phyloP scores from a whole-genome alignment of 495 filamentous ascomycete species.

The Talaromyces ruber region DNA sequence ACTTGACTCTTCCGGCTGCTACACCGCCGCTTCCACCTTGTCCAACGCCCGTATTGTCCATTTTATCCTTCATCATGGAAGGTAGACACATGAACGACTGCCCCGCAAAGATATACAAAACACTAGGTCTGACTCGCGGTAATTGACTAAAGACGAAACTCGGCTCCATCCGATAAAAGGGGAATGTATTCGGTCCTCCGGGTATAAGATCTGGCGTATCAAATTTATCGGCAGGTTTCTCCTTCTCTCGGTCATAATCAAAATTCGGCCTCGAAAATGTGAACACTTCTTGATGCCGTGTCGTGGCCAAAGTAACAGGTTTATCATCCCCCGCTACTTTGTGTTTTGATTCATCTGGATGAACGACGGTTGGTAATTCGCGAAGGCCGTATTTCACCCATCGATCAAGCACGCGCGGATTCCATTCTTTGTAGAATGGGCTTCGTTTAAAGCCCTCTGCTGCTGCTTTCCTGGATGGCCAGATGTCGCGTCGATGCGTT shows the following conservation, averaged over 20 bases:
- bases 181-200: constrained; percentile 29
- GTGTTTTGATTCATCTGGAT: constrained; percentile 28
- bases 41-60: constrained; percentile 35
- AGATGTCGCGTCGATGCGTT: constrained; percentile 59
- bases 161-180: constrained; percentile 74
- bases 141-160: constrained; percentile 52
- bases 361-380: constrained; percentile 48
- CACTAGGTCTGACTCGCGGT: constrained; percentile 63
- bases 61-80: constrained; percentile 32
- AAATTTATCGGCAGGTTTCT: constrained; percentile 27
- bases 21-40: constrained; percentile 43
- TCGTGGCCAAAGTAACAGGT: constrained; percentile 50
- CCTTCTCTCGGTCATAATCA: constrained; percentile 23
- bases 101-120: constrained; percentile 73
- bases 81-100: constrained; percentile 54
- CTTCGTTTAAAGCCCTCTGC: constrained; percentile 47
- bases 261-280: constrained; percentile 51
- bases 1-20: constrained; percentile 56
- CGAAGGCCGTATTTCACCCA: constrained; percentile 61
- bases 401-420: constrained; percentile 57
- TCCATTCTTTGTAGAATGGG: constrained; percentile 68
- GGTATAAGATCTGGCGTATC: constrained; percentile 41
- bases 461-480: constrained; percentile 58
- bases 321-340: constrained; percentile 10
- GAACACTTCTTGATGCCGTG: constrained; percentile 55